Percentiles rank a stretch among this genome's conserved stretches.
Evolutionary conservation across 805 yeast species (phyloP).

Genomic region (Hanseniaspora lachancei): DNA sequence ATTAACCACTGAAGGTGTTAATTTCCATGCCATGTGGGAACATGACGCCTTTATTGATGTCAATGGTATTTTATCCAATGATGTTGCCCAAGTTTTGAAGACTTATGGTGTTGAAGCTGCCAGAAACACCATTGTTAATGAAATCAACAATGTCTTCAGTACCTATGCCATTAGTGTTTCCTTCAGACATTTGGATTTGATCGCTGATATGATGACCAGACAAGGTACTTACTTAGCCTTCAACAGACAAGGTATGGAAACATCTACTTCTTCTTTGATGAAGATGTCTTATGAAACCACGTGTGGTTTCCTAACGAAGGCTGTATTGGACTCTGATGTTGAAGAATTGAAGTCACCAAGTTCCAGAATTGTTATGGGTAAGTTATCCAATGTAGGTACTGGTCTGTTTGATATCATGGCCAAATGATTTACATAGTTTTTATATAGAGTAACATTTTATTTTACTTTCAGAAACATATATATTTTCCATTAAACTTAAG

Average conservation of each 20-base stretch:
- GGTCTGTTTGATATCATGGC: constrained; percentile 77
- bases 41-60: constrained; percentile 87
- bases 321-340: constrained; percentile 80
- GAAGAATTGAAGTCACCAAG: constrained; percentile 86
- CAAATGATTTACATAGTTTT: constrained; percentile 19
- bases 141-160: constrained; percentile 88
- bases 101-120: constrained; percentile 99
- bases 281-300: constrained; percentile 99
- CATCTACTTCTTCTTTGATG: constrained; percentile 89
- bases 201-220: constrained; percentile 98
- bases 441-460: background rate
- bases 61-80: constrained; percentile 81
- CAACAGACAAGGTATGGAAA: constrained; percentile 96
- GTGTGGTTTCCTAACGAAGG: constrained; percentile 90
- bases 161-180: constrained; percentile 92
- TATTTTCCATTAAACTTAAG: too few species aligned
- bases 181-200: constrained; percentile 84
- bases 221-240: constrained; percentile 95
- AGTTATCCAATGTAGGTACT: constrained; percentile 82
- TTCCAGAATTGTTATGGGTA: constrained; percentile 86
- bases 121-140: constrained; percentile 89
- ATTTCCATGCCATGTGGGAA: constrained; percentile 96
- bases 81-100: constrained; percentile 73
- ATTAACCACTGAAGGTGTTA: constrained; percentile 94
- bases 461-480: too few species aligned